A percentile compares a stretch with the other conserved stretches of the same genome.
Conservation (phyloP, 208 protist species). For the Wallacemonas sp. region DNA sequence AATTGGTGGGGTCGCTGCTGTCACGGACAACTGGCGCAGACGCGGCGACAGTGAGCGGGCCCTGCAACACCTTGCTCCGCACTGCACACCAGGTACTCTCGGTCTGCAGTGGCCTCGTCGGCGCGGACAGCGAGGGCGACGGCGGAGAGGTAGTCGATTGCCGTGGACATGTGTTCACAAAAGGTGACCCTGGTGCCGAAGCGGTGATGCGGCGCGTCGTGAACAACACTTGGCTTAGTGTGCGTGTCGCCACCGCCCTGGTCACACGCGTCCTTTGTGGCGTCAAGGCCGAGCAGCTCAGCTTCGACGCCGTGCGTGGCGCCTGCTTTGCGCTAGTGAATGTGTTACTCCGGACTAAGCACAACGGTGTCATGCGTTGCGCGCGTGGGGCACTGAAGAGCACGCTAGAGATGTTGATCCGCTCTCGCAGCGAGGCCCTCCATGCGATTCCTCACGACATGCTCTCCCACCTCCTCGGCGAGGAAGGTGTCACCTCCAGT, state of each 20-base stretch:
- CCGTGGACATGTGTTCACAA: conserved; percentile 85
- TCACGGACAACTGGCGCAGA: background rate
- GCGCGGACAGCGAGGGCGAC: conserved; percentile 15
- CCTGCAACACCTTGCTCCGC: conserved; percentile 13
- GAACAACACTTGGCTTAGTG: conserved; percentile 90
- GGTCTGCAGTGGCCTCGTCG: conserved; percentile 4
- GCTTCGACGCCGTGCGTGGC: conserved; percentile 32
- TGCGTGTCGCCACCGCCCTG: conserved; percentile 55
- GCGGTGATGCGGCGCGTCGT: conserved; percentile 75
- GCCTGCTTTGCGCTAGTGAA: conserved; percentile 65
- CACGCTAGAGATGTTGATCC: conserved; percentile 54
- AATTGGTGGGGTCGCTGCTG: conserved; percentile 31
- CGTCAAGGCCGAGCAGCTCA: conserved; percentile 38
- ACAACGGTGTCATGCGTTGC: conserved; percentile 90
- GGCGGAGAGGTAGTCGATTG: conserved; percentile 73
- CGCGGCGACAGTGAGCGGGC: background rate
- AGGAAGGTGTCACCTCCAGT: conserved; percentile 71
- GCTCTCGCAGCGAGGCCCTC: conserved; percentile 46
- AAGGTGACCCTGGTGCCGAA: conserved; percentile 39
- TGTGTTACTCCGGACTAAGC: conserved; percentile 82
- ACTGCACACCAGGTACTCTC: background rate
- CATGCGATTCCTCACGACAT: conserved; percentile 63
- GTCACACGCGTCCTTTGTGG: conserved; percentile 45
- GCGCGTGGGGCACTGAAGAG: conserved; percentile 65
- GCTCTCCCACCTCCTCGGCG: conserved; percentile 70